Conservation (phyloP, 805 yeast species). For the Yamadazyma ubonensis region DNA sequence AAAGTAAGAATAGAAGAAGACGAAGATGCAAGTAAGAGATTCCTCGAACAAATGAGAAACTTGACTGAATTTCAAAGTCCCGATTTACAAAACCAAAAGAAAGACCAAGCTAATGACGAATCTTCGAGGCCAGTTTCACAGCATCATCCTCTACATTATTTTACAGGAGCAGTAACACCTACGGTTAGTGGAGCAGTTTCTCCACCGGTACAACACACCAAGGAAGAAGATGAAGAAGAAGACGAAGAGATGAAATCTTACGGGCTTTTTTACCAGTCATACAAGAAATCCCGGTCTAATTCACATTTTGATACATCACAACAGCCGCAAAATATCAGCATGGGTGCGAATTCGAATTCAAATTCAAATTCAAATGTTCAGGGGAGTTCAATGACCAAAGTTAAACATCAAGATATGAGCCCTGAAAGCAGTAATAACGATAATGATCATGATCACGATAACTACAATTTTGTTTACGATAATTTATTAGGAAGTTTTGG, state of each 20-base stretch:
- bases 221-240: slow-evolving; percentile 26
- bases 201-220: slow-evolving; percentile 6
- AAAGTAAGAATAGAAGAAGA: slow-evolving; percentile 5
- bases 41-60: slow-evolving; percentile 70
- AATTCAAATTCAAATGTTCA: background rate
- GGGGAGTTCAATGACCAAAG: background rate
- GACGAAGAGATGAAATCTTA: slow-evolving; percentile 39
- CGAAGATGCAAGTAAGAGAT: slow-evolving; percentile 19
- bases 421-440: slow-evolving; percentile 4
- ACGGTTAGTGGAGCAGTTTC: slow-evolving; percentile 13
- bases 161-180: slow-evolving; percentile 17
- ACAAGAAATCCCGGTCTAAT: slow-evolving; percentile 32
- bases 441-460: slow-evolving; percentile 13
- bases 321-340: slow-evolving; percentile 15
- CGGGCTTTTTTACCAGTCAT: slow-evolving; percentile 39
- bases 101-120: background rate
- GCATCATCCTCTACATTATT: slow-evolving; percentile 51
- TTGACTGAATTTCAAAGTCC: slow-evolving; percentile 2
- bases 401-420: background rate
- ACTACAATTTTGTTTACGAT: slow-evolving; percentile 24
- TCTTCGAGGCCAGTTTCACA: slow-evolving; percentile 46
- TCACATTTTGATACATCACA: slow-evolving; percentile 12
- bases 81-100: background rate
- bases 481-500: slow-evolving; percentile 36
- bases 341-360: background rate